Evolutionary conservation across 495 filamentous ascomycete species (phyloP).

Genomic region (Choiromyces venosus): DNA sequence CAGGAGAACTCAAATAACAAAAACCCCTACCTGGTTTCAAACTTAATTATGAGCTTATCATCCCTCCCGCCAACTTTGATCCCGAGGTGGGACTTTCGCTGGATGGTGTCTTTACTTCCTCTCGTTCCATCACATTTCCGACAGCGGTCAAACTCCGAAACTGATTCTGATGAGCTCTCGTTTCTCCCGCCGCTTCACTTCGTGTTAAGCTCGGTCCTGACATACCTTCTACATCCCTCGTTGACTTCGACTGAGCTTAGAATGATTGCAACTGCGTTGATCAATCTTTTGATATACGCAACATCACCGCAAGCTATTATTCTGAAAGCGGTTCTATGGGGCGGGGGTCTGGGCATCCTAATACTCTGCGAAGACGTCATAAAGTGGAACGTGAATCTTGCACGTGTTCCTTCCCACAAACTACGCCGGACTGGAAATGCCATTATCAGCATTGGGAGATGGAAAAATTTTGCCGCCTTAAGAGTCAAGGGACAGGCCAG

Average conservation of each 20-base stretch:
- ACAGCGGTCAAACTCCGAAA: constrained; percentile 14
- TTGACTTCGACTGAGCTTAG: constrained; percentile 81
- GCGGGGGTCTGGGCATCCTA: constrained; percentile 73
- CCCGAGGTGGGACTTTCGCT: constrained; percentile 53
- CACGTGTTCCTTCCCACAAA: constrained; percentile 85
- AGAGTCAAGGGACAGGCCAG: constrained; percentile 24
- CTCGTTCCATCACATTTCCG: constrained; percentile 55
- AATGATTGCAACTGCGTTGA: constrained; percentile 71
- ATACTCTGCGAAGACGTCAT: constrained; percentile 68
- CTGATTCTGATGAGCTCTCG: constrained; percentile 17
- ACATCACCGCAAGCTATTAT: constrained; percentile 78
- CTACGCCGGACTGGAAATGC: constrained; percentile 56
- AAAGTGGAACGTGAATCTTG: constrained; percentile 78
- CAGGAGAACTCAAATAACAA: constrained; percentile 49
- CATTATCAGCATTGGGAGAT: constrained; percentile 27
- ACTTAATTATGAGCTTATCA: constrained; percentile 72
- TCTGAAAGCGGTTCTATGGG: constrained; percentile 75
- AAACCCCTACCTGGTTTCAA: constrained; percentile 56
- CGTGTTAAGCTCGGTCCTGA: constrained; percentile 54
- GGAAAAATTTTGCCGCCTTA: constrained; percentile 28
- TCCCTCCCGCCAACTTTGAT: constrained; percentile 69
- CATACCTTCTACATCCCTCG: constrained; percentile 82
- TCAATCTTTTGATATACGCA: constrained; percentile 75
- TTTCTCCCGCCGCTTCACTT: constrained; percentile 21
- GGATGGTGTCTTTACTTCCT: constrained; percentile 67